phyloP scores from a whole-genome alignment of 116 monocot genomes.

The Trichopus zeylanicus region DNA sequence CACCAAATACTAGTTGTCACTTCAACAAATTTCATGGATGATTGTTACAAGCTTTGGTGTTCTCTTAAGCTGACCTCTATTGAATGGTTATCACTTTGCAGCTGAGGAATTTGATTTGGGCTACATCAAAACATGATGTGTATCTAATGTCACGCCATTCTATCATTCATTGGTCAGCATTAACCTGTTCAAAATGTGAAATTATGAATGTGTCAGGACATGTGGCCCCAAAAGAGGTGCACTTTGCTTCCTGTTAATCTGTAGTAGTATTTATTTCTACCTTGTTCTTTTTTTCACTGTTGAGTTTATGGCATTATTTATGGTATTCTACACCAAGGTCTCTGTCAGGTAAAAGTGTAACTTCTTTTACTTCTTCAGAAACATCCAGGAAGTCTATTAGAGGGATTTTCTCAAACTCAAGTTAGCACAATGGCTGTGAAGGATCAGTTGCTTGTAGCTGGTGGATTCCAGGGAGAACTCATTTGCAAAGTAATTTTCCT shows the following conservation, averaged over 20 bases:
- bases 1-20: too few relatives aligned
- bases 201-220: slow-evolving; percentile 64
- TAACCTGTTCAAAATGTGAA: slow-evolving; percentile 39
- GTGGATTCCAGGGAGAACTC: slow-evolving; percentile 86
- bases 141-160: slow-evolving; percentile 69
- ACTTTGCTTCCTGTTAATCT: too few relatives aligned
- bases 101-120: slow-evolving; percentile 91
- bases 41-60: too few relatives aligned
- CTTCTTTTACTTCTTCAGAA: slow-evolving; percentile 31
- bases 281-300: neutral
- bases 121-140: slow-evolving; percentile 86
- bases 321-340: too few relatives aligned
- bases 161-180: slow-evolving; percentile 75
- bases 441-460: slow-evolving; percentile 72
- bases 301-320: neutral
- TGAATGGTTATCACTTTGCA: slow-evolving; percentile 9
- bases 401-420: slow-evolving; percentile 78
- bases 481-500: slow-evolving; percentile 70
- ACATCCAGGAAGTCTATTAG: slow-evolving; percentile 75
- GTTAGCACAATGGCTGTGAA: slow-evolving; percentile 77
- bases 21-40: too few relatives aligned
- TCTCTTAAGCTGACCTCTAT: neutral
- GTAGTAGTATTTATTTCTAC: neutral
- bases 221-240: slow-evolving; percentile 74
- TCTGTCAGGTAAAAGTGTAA: neutral